Conservation (phyloP, 305 asterid genomes). For the Salvia sclarea region DNA sequence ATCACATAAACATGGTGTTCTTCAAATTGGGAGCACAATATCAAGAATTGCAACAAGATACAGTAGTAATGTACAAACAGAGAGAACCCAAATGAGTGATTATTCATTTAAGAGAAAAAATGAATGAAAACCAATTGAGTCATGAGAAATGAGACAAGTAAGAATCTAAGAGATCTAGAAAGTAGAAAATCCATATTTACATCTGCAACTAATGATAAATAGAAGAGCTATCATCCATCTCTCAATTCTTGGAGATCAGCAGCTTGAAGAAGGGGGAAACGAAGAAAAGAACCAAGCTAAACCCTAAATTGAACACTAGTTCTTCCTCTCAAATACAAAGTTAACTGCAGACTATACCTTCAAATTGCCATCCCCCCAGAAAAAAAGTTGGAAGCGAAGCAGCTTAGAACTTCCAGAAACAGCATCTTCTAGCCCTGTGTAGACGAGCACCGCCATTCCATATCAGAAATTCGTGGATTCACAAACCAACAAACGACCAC, state of each 20-base stretch:
- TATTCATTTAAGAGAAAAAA: background rate
- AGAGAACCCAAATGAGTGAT: slow-evolving; percentile 10
- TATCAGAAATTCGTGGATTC: slow-evolving; percentile 4
- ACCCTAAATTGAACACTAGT: slow-evolving; percentile 27
- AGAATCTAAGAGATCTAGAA: slow-evolving; percentile 29
- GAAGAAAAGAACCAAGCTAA: slow-evolving; percentile 5
- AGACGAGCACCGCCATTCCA: slow-evolving; percentile 11
- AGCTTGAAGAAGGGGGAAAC: slow-evolving; percentile 21
- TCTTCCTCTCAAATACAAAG: slow-evolving; percentile 41
- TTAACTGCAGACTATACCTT: slow-evolving; percentile 42
- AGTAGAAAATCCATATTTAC: slow-evolving; percentile 60
- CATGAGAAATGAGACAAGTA: background rate
- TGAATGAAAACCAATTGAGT: slow-evolving; percentile 3
- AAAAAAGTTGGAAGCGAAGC: slow-evolving; percentile 43
- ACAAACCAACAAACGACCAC: slow-evolving; percentile 24
- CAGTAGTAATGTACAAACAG: background rate
- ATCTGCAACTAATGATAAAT: slow-evolving; percentile 47
- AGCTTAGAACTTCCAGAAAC: slow-evolving; percentile 35
- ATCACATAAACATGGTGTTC: background rate
- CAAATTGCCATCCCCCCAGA: slow-evolving; percentile 35
- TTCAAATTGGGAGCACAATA: background rate
- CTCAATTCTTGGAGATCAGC: slow-evolving; percentile 31
- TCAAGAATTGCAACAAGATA: slow-evolving; percentile 12
- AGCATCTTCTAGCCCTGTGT: slow-evolving; percentile 60
- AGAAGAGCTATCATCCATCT: slow-evolving; percentile 33